Percentiles rank a stretch among this genome's conserved stretches.
Conservation (phyloP, 2,329 filamentous ascomycete species). For the Cladophialophora immunda region DNA sequence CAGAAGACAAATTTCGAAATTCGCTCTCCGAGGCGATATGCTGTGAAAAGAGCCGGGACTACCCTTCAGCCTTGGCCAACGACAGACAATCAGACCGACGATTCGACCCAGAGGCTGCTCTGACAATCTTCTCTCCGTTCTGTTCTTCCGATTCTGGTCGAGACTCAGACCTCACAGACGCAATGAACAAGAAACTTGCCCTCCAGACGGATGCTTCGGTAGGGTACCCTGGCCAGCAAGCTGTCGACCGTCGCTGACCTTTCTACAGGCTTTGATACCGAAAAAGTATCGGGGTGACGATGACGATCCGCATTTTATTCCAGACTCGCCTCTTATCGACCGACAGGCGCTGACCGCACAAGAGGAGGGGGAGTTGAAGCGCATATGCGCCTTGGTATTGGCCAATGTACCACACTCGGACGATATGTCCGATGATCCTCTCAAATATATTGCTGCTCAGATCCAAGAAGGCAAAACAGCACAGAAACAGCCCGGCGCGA, state of each 20-base stretch:
- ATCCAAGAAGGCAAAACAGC: slow-evolving; percentile 44
- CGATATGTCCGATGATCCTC: slow-evolving; percentile 40
- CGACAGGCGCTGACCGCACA: slow-evolving; percentile 47
- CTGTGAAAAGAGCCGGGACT: slow-evolving; percentile 13
- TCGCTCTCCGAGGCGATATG: slow-evolving; percentile 14
- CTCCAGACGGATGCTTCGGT: slow-evolving; percentile 29
- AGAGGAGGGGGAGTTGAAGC: slow-evolving; percentile 47
- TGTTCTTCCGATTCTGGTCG: not conserved
- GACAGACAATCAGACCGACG: not conserved
- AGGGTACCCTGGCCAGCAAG: not conserved
- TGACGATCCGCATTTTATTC: slow-evolving; percentile 43
- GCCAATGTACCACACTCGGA: slow-evolving; percentile 41
- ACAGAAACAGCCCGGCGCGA: slow-evolving; percentile 34
- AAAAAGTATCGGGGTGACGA: slow-evolving; percentile 50
- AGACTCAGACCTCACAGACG: not conserved
- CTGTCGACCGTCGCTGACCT: slow-evolving; percentile 7
- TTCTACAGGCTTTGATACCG: slow-evolving; percentile 25
- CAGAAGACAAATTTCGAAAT: slow-evolving; percentile 10
- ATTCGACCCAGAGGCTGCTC: slow-evolving; percentile 1
- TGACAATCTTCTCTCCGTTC: not conserved
- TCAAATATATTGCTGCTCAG: slow-evolving; percentile 44
- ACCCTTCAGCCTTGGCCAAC: not conserved
- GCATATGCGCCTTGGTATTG: slow-evolving; percentile 45
- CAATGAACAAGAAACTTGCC: slow-evolving; percentile 21
- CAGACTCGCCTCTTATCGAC: slow-evolving; percentile 46